Evolutionary conservation across 805 yeast genomes (phyloP), one percentile per base, ranked within the genome.

Genomic region (Groenewaldozyma tartarivorans): DNA sequence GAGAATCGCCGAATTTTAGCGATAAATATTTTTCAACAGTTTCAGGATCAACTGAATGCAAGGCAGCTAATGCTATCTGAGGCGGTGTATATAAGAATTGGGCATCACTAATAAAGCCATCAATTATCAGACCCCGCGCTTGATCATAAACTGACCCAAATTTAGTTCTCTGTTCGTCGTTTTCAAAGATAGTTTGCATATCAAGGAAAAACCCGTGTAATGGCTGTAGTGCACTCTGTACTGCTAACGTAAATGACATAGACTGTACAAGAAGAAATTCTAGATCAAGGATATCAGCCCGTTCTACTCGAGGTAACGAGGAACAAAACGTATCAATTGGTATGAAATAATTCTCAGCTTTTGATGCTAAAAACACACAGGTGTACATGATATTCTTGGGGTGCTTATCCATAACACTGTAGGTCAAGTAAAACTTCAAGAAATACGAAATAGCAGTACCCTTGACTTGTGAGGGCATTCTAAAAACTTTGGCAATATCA

Each of bases 201-300:
- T 92, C 99, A 36, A 90, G 71, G 60, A 81, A 90, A 57, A 90
- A 88, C 18, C 99, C 99, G 58, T 88, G 92, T n/a, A 92, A 61
- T 0, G 97, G 86, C 47, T 81, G 70, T 60, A 75, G 80, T 2
- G 96, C 94, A 61, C 86, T 96, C 58, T 90, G 97, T 6, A 82
- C 90, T 47, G 79, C 57, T 38, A 92, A 64, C 0, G 95, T 81
- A 61, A 92, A 92, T 45, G 77, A 69, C 51, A 92, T 66, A 6
- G 84, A 71, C 59, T 77, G 84, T 41, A 88, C 62, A 3, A 92
- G 71, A 34, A 69, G 67, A 55, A 86, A 92, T 61, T 92, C 99
- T 42, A 85, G 68, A 45, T 79, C 80, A 41, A 90, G 62, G 24
- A 92, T 77, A 19, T 70, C 73, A 15, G 69, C 68, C 1, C 81